phyloP scores from a whole-genome alignment of 192 early-diverging fungal species.

The Pilaira anomala region DNA sequence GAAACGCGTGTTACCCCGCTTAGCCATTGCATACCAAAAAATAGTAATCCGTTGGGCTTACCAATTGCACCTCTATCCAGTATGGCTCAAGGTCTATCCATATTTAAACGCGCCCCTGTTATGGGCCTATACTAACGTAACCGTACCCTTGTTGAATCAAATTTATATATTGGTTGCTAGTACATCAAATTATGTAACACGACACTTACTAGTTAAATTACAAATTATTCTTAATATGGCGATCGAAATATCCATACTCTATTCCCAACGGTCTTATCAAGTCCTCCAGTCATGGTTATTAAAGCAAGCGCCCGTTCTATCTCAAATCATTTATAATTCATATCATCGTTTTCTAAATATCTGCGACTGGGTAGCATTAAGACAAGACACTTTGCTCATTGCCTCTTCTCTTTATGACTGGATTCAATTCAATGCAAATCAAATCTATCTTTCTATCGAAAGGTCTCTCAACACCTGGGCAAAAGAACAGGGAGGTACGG shows the following conservation, averaged over 20 bases:
- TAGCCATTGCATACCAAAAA: not conserved
- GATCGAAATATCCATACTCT: not conserved
- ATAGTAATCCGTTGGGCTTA: not conserved
- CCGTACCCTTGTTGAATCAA: not conserved
- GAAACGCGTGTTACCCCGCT: not conserved
- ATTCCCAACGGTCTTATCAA: not conserved
- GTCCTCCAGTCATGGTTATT: not conserved
- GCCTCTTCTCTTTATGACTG: not conserved
- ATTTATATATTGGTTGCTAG: not conserved
- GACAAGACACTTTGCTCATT: not conserved
- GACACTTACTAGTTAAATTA: not conserved
- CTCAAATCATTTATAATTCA: not conserved
- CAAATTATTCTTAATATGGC: not conserved
- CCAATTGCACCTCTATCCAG: not conserved
- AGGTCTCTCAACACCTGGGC: not conserved
- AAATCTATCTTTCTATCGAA: not conserved
- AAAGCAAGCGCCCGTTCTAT: not conserved
- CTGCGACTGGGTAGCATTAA: not conserved
- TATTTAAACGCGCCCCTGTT: not conserved
- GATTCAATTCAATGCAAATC: not conserved
- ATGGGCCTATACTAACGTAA: not conserved
- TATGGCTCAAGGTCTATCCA: not conserved
- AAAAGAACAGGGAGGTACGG: not conserved
- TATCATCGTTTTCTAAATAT: not conserved
- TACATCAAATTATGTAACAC: not conserved